Conservation (phyloP, 2,329 filamentous ascomycete genomes). For the Xylariaceae sp. region DNA sequence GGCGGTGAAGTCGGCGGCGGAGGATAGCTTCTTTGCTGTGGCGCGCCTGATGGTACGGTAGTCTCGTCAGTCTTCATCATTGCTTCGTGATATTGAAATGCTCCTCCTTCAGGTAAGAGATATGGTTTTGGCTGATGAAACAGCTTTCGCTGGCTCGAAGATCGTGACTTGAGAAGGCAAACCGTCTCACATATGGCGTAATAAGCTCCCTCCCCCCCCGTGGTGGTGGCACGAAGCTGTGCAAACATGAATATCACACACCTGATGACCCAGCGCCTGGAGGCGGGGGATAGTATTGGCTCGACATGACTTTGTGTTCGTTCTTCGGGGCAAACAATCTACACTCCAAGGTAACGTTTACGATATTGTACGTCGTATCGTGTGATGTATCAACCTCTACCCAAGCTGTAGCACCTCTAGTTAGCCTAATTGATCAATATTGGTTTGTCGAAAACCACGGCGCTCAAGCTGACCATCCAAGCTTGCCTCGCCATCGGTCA, state of each 20-base stretch:
- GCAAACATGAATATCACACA: conserved; percentile 12
- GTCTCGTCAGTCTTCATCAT: conserved; percentile 4
- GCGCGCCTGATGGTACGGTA: not conserved
- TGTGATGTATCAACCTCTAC: not conserved
- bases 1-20: conserved; percentile 46
- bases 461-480: not conserved
- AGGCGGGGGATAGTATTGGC: conserved; percentile 46
- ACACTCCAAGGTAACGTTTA: not conserved
- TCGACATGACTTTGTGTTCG: conserved; percentile 34
- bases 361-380: not conserved
- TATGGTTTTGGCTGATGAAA: too few relatives aligned
- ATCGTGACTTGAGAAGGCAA: too few relatives aligned
- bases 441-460: not conserved
- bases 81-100: not conserved
- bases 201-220: too few relatives aligned
- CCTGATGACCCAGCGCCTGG: conserved; percentile 34
- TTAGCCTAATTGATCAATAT: not conserved
- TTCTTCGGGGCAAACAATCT: not conserved
- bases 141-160: too few relatives aligned
- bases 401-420: not conserved
- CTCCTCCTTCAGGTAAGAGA: too few relatives aligned
- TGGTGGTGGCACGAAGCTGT: not conserved
- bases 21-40: conserved; percentile 39
- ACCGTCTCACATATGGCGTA: too few relatives aligned
- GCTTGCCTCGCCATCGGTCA: conserved; percentile 1